These are phyloP conservation scores for Cutaneotrichosporon spelunceum DNA, from an alignment of 1,284 basidiomycete genomes.

Conservation along the genomic window DNA sequence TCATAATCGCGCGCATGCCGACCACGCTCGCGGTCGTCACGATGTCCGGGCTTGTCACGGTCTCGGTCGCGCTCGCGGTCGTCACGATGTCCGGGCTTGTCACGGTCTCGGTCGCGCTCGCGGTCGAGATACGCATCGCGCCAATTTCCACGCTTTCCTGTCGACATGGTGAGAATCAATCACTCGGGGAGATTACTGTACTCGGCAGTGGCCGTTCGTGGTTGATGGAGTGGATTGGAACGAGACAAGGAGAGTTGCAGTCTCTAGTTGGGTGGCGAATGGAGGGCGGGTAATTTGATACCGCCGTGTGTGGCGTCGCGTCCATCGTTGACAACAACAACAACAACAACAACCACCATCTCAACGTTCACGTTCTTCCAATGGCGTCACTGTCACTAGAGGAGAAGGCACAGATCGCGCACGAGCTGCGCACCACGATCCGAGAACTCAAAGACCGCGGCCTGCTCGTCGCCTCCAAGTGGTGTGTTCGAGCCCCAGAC, in stretches of 20 bases:
- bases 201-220: not conserved
- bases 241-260: not conserved
- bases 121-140: constrained; percentile 63
- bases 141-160: constrained; percentile 46
- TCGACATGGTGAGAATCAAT: constrained; percentile 10
- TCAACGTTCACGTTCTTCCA: not conserved
- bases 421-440: constrained; percentile 44
- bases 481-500: constrained; percentile 31
- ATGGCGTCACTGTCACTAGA: constrained; percentile 2
- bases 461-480: constrained; percentile 48
- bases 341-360: constrained; percentile 1
- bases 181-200: constrained; percentile 8
- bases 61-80: constrained; percentile 13
- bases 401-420: constrained; percentile 37
- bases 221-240: not conserved
- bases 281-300: not conserved
- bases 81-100: constrained; percentile 9
- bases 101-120: constrained; percentile 10
- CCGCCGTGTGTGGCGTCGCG: constrained; percentile 7
- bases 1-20: constrained; percentile 4
- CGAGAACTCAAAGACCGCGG: constrained; percentile 49
- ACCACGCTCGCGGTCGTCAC: constrained; percentile 17
- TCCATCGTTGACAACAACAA: constrained; percentile 8
- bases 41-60: constrained; percentile 5
- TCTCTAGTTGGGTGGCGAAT: constrained; percentile 10